Evolutionary conservation across 129 eudicot species (phyloP), one percentile per base, ranked within the genome.

Genomic region (Saussurea involucrata): DNA sequence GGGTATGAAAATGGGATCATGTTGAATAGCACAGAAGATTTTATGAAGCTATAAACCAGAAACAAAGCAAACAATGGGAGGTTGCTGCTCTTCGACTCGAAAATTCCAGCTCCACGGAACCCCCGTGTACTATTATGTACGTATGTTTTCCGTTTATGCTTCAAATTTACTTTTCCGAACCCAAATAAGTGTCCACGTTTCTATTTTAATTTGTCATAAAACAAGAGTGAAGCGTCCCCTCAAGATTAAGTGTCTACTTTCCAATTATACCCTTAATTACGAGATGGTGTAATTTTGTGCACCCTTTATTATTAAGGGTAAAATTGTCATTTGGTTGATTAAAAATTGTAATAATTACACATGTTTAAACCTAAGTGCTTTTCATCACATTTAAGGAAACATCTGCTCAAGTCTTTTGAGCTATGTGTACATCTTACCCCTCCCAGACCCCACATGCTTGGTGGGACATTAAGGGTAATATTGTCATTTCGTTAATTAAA

Each of bases 71-170:
- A 80, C 37, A 82, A 93, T 93, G 98, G 98, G 98, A 64, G 96
- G 96, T 76, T 90, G 98, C 75, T 93, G 98, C 78, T 85, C 92
- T 85, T 90, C 98, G 61, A 84, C 91, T 15, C 83, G 90, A 46
- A 93, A 81, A 70, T 80, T 81, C 58, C 95, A 82, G 80, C 81
- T 88, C 63, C 97, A 90, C 60, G 98, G 96, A 72, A 82, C 96
- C 25, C 97, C 95, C 1, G 87, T 90, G 61, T 90, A 85, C 84
- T 87, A 90, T 80, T 93, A 93, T 82, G 98, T 90, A 64, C 74
- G 95, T 86, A 12, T 66, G 49, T 58, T 67, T 67, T 66, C 73
- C 76, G 63, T 32, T 61, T 55, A 70, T 8, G 3, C 34, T 24
- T 29, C 55, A 20, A 22, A 36, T 63, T n/a, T 78, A 66, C 73